Evolutionary conservation across 2,329 filamentous ascomycete genomes (phyloP), one percentile per base, ranked within the genome.

Genomic region (Sporothrix protearum): DNA sequence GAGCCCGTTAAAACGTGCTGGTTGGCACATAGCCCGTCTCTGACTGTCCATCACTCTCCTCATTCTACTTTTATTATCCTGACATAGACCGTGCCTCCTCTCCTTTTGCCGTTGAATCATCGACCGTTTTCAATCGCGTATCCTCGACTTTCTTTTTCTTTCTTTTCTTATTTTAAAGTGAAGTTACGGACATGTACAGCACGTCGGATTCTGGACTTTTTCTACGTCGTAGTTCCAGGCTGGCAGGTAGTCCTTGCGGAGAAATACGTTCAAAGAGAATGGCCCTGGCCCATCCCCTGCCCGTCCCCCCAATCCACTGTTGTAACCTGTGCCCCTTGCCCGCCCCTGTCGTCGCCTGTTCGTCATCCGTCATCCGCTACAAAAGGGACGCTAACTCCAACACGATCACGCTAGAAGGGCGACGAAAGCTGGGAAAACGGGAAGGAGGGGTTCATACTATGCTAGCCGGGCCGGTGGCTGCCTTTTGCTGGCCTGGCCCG

Each of bases 321-420:
- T n/a, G n/a, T n/a, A n/a, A n/a, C n/a, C 22, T 9, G 12, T 59
- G 5, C 49, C 33, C 33, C 57, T n/a, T 64, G 39, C 22, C 42
- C 1, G 16, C 57, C 63, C 63, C 63, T 66, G 63, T 49, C 63
- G 42, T 49, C 63, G 42, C 63, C 69, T 45, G 49, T 49, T 68
- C 61, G 61, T 57, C 63, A 45, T 71, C 69, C 36, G 59, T 57
- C 59, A 66, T 57, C 57, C 47, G 10, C 49, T 67, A 8, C 36
- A 4, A 42, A 49, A 25, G 22, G 61, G 61, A 28, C 63, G n/a
- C 63, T 70, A 70, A 51, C 68, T 70, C 69, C 39, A n/a, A n/a
- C 55, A 45, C 69, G 69, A 70, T 70, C 57, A 55, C 69, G 69
- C 69, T 64, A 53, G 69, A 63, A 53, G 25, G 16, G 7, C 14